Base-by-base conservation (phyloP, 2,329 filamentous ascomycete genomes). In the Cladophialophora psammophila region DNA sequence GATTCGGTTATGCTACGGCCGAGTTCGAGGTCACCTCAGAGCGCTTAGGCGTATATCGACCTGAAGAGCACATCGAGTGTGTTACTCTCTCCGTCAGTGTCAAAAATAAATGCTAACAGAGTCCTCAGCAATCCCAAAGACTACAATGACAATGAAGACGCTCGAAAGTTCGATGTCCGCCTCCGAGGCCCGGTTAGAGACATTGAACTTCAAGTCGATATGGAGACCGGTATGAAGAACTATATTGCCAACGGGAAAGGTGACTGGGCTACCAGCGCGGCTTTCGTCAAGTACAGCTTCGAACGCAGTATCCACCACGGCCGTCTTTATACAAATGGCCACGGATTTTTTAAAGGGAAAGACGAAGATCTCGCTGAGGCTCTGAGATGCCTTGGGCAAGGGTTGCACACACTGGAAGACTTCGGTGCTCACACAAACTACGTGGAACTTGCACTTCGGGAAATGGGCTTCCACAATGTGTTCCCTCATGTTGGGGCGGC, bases 241-340 rank as follows among this genome's bases (percentile, higher is more conserved):
- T 99, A 99, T 78, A 98, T 99, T 72, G 89, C 94, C 67, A 98
- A 97, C 75, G 94, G 98, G 77, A 83, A 81, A 13, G 92, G 93
- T 4, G 86, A 87, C 48, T 97, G 94, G 91, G 92, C 94, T 1
- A 99, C 95, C 20, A 97, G 93, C 70, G 83, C 91, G 7, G 94
- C 91, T 45, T 97, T 94, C 75, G 85, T 97, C 67, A 88, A 89
- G 72, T 92, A 88, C 79, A 93, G 91, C 73, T 78, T 95, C 69
- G 84, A 85, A 13, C 87, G 91, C 67, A 87, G 89, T 76, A 91
- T 94, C 69, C 91, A 94, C 78, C 93, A 87, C 73, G 92, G 91
- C 13, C 86, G 92, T 40, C 79, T 91, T 34, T 94, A 94, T 76
- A 91, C 88, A 32, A 87, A 84, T 72, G 90, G 91, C 36, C 82